These are phyloP conservation scores for Phytophthora palmivora DNA, from an alignment of 352 stramenopile species.

Conservation along the genomic window DNA sequence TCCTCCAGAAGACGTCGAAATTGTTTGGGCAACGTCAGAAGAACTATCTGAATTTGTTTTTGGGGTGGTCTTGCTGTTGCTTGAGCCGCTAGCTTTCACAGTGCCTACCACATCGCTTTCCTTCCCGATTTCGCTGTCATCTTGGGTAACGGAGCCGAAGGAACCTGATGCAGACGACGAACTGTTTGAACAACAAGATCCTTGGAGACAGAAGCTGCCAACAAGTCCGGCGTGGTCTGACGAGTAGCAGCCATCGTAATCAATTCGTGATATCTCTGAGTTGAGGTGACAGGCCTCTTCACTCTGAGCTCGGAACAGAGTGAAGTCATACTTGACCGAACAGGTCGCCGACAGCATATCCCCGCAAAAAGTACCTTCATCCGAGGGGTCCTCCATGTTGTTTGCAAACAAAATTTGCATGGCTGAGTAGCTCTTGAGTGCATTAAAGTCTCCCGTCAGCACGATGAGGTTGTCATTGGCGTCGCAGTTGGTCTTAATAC, in stretches of 20 bases:
- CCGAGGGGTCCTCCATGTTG: constrained; percentile 54
- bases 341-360: constrained; percentile 68
- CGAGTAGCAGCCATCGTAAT: constrained; percentile 75
- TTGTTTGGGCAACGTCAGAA: constrained; percentile 28
- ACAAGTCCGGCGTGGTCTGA: constrained; percentile 76
- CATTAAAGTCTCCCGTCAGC: constrained; percentile 78
- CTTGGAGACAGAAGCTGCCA: constrained; percentile 64
- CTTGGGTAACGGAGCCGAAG: not conserved
- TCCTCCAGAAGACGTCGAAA: constrained; percentile 50
- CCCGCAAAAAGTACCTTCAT: constrained; percentile 71
- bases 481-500: constrained; percentile 58
- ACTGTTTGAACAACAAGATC: constrained; percentile 60
- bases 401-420: constrained; percentile 66
- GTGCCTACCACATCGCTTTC: constrained; percentile 38
- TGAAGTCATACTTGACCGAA: constrained; percentile 80
- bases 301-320: constrained; percentile 46
- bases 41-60: constrained; percentile 13
- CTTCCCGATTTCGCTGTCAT: constrained; percentile 21
- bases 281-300: constrained; percentile 59
- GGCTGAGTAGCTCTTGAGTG: constrained; percentile 64
- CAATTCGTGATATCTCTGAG: constrained; percentile 64
- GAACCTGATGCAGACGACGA: constrained; percentile 37
- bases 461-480: constrained; percentile 66
- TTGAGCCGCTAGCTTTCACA: constrained; percentile 28
- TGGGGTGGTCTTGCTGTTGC: constrained; percentile 11